phyloP scores from a whole-genome alignment of 306 rosid genomes.

The Phaseolus lunatus region DNA sequence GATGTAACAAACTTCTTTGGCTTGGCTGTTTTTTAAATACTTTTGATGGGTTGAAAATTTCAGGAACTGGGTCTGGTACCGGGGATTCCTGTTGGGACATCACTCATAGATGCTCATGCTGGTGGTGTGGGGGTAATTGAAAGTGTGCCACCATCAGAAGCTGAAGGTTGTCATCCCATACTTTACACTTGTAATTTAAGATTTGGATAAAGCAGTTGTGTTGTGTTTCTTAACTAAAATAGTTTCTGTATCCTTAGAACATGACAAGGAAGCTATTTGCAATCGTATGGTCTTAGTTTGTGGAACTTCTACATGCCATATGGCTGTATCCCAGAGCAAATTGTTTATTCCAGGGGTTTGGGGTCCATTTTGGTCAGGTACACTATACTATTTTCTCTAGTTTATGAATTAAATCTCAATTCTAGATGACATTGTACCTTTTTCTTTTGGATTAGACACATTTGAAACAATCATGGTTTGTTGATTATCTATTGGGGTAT shows the following conservation, averaged over 20 bases:
- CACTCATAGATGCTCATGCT: constrained; percentile 96
- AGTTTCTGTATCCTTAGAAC: constrained; percentile 54
- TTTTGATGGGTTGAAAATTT: constrained; percentile 45
- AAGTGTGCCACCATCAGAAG: constrained; percentile 65
- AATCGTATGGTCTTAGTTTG: constrained; percentile 88
- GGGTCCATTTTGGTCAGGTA: constrained; percentile 99
- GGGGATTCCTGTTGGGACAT: constrained; percentile 95
- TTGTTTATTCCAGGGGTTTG: constrained; percentile 97
- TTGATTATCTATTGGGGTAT: constrained; percentile 17
- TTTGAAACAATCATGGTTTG: constrained; percentile 33
- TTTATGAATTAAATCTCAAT: constrained; percentile 33
- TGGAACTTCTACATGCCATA: constrained; percentile 98
- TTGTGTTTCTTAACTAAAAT: constrained; percentile 39
- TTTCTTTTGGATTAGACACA: constrained; percentile 26
- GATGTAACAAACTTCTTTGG: constrained; percentile 30
- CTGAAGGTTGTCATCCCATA: constrained; percentile 61
- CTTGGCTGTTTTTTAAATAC: constrained; percentile 25
- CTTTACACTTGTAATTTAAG: constrained; percentile 29
- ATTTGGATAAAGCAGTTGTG: constrained; percentile 32
- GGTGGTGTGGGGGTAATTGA: constrained; percentile 98
- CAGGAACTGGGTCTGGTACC: constrained; percentile 90
- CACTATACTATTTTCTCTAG: constrained; percentile 26
- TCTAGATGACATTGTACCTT: constrained; percentile 4
- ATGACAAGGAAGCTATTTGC: constrained; percentile 69
- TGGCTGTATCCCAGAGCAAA: constrained; percentile 84